Base-by-base conservation (phyloP, 495 filamentous ascomycete genomes). In the Neurospora cerealis region DNA sequence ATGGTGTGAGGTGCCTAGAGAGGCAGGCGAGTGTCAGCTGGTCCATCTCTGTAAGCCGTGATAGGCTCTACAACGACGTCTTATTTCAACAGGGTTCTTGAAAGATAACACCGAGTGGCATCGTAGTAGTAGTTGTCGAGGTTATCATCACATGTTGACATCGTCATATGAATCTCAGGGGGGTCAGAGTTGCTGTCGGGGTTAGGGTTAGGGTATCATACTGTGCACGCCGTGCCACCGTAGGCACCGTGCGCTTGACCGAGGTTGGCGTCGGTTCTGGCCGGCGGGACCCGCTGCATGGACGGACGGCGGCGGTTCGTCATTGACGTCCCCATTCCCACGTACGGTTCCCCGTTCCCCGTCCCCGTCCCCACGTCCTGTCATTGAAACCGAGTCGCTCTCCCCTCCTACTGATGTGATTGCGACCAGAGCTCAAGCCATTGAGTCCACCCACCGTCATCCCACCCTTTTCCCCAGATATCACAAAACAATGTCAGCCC, bases 401-500 rank as follows among this genome's bases (percentile, higher is more conserved):
- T 71, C 74, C 74, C 44, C 11, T 62, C 54, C 54, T 28, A 17
- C 54, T 62, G 13, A 62, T 62, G 24, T 62, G 24, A 62, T 62
- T 62, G 24, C 24, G 54, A 62, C 54, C 24, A 62, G 54, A 62
- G 54, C 54, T 62, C 24, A 62, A 62, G 54, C 54, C 54, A 62
- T 62, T 17, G 24, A 62, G 54, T 62, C 24, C 54, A 62, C 48
- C 48, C 48, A 32, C 54, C 24, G 5, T 74, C 69, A 28, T 71
- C 73, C 69, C 76, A 71, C 46, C 46, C 46, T 48, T 48, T 48
- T 48, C 9, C n/a, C 46, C 21, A 6, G 46, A 54, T 54, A 32
- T 17, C 54, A 62, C 54, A 62, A 62, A 62, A 19, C 54, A 62
- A 97, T 97, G 94, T 91, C 93, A 75, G 88, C 90, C 69, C 87